These are phyloP conservation scores for Solanum stenotomum DNA, from an alignment of 257 asterid genomes.

Conservation along the genomic window DNA sequence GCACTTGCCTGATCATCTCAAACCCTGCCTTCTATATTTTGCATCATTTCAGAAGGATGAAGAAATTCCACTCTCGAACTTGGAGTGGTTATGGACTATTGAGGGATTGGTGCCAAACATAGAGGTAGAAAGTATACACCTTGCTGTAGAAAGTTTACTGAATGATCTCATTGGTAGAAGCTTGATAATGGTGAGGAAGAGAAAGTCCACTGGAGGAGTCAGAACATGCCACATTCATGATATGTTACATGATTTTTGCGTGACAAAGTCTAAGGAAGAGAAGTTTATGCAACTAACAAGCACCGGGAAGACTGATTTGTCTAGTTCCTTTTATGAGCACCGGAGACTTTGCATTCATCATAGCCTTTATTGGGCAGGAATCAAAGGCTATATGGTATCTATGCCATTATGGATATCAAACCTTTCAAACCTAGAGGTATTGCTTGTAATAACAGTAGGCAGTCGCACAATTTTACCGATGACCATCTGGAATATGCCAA, in stretches of 20 bases:
- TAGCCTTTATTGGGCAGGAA: not conserved
- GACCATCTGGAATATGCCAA: not conserved
- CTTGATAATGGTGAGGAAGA: not conserved
- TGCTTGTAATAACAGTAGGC: not conserved
- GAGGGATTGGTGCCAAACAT: not conserved
- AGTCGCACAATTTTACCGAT: not conserved
- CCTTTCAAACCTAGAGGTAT: not conserved
- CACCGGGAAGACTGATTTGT: not conserved
- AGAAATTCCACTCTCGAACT: not conserved
- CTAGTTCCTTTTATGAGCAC: not conserved
- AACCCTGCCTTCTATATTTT: not conserved
- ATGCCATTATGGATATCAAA: not conserved
- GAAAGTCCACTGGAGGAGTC: not conserved
- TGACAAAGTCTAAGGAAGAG: not conserved
- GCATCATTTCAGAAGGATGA: not conserved
- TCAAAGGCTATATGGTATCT: not conserved
- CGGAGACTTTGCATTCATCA: not conserved
- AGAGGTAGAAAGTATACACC: not conserved
- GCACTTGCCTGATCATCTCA: not conserved
- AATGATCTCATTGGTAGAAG: not conserved
- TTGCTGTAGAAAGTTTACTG: not conserved
- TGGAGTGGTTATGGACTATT: not conserved
- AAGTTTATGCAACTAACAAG: not conserved
- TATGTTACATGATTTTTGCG: not conserved
- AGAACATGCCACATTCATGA: not conserved